Conservation (phyloP, 768 basidiomycete species). For the Melanogaster broomeanus region DNA sequence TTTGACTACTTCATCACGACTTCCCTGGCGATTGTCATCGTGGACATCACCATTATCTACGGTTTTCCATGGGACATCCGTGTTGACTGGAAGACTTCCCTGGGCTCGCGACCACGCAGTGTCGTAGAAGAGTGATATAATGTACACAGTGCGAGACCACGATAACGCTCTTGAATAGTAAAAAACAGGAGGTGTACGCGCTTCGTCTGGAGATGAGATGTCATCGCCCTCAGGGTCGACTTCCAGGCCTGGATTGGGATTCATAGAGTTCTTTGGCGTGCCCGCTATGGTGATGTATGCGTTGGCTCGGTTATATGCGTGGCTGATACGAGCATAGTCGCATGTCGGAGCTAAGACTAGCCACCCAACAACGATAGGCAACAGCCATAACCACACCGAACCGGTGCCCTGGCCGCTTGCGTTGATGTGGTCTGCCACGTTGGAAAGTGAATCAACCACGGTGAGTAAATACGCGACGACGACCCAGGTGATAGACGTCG, state of each 20-base stretch:
- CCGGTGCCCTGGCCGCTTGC: conserved; percentile 41
- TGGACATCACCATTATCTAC: conserved; percentile 2
- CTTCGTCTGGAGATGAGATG: conserved; percentile 23
- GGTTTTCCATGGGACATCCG: background rate
- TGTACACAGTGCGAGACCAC: conserved; percentile 21
- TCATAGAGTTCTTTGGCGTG: background rate
- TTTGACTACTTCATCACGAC: conserved; percentile 10
- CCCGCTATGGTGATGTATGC: background rate
- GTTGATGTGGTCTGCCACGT: conserved; percentile 20
- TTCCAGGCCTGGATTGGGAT: conserved; percentile 14
- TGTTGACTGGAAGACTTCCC: conserved; percentile 3
- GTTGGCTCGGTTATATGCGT: conserved; percentile 17
- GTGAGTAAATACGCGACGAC: conserved; percentile 39
- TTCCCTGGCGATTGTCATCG: conserved; percentile 18
- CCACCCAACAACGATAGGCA: conserved; percentile 44
- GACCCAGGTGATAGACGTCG: conserved; percentile 44
- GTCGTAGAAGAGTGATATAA: conserved; percentile 16
- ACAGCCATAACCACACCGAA: conserved; percentile 45
- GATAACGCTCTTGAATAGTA: conserved; percentile 23
- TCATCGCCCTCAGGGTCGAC: conserved; percentile 4
- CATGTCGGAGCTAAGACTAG: conserved; percentile 42
- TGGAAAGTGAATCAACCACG: conserved; percentile 16
- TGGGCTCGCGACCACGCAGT: conserved; percentile 12
- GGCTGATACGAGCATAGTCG: conserved; percentile 31
- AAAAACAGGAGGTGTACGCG: conserved; percentile 23